phyloP scores from a whole-genome alignment of 768 basidiomycete genomes.

The Psilocybe subaeruginosa region DNA sequence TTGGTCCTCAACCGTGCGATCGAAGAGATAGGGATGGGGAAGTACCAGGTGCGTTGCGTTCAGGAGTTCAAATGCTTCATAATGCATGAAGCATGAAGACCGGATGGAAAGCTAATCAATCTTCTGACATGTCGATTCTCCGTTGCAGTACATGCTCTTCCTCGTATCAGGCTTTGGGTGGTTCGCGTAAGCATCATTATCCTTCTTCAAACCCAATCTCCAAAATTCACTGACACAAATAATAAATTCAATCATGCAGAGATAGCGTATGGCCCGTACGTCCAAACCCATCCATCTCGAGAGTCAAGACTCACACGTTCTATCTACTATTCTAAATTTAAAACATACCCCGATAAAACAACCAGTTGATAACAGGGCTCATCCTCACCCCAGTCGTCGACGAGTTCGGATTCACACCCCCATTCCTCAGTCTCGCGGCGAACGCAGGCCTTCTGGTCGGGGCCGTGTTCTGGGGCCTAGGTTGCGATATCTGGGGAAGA shows the following conservation, averaged over 20 bases:
- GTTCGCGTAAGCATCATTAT: constrained; percentile 57
- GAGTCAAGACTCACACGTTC: not conserved
- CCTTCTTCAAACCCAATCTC: too few species aligned
- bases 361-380: constrained; percentile 63
- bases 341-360: not conserved
- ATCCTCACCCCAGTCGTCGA: constrained; percentile 64
- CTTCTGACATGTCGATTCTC: not conserved
- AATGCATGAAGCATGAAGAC: too few species aligned
- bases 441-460: constrained; percentile 72
- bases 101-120: not conserved
- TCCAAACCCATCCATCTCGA: not conserved
- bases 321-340: not conserved
- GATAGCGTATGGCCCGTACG: constrained; percentile 75
- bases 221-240: not conserved
- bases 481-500: constrained; percentile 73
- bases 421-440: constrained; percentile 66
- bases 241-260: constrained; percentile 30
- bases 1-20: constrained; percentile 60
- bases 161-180: constrained; percentile 75
- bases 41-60: constrained; percentile 50
- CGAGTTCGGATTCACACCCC: constrained; percentile 64
- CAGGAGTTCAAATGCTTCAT: not conserved
- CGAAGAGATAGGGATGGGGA: constrained; percentile 74
- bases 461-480: constrained; percentile 67
- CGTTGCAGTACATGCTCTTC: constrained; percentile 60